Percentiles rank a stretch among this genome's conserved stretches.
Evolutionary conservation across 192 early-diverging fungal genomes (phyloP).

Genomic region (Jimgerdemannia flammicorona): DNA sequence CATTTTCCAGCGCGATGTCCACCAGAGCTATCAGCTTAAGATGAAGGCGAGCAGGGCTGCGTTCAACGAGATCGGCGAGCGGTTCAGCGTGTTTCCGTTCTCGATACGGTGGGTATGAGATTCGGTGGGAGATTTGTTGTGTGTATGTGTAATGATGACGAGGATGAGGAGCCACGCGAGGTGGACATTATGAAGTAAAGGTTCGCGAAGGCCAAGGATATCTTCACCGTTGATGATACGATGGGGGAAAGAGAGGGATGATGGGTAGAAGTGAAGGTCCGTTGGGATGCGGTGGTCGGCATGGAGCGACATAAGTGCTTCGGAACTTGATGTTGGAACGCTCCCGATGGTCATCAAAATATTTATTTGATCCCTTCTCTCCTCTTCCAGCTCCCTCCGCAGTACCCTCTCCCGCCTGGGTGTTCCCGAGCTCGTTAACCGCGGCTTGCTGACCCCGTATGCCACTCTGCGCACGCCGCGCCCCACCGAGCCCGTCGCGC

Average conservation of each 20-base stretch:
- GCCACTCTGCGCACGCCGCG: slow-evolving; percentile 55
- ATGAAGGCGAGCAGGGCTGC: slow-evolving; percentile 59
- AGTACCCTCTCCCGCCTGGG: slow-evolving; percentile 47
- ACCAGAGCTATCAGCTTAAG: slow-evolving; percentile 67
- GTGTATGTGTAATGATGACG: background rate
- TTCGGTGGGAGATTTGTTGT: background rate
- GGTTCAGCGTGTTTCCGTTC: slow-evolving; percentile 75
- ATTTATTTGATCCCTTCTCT: background rate
- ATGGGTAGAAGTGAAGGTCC: slow-evolving; percentile 34
- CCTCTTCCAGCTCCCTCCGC: background rate
- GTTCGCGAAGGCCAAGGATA: background rate
- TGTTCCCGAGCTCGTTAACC: slow-evolving; percentile 59
- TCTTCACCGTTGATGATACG: background rate
- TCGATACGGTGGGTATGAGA: slow-evolving; percentile 45
- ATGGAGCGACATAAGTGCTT: too few species aligned
- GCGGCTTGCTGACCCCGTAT: slow-evolving; percentile 62
- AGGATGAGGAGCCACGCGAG: background rate
- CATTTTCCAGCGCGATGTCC: slow-evolving; percentile 71
- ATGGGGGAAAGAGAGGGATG: background rate
- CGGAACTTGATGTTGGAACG: too few species aligned
- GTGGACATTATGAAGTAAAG: background rate
- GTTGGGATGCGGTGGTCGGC: background rate
- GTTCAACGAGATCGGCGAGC: slow-evolving; percentile 57
- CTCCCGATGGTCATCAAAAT: too few species aligned
- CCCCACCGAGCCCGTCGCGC: slow-evolving; percentile 53